These are phyloP conservation scores for Conticribra weissflogii DNA, from an alignment of 108 stramenopile genomes.

Conservation along the genomic window DNA sequence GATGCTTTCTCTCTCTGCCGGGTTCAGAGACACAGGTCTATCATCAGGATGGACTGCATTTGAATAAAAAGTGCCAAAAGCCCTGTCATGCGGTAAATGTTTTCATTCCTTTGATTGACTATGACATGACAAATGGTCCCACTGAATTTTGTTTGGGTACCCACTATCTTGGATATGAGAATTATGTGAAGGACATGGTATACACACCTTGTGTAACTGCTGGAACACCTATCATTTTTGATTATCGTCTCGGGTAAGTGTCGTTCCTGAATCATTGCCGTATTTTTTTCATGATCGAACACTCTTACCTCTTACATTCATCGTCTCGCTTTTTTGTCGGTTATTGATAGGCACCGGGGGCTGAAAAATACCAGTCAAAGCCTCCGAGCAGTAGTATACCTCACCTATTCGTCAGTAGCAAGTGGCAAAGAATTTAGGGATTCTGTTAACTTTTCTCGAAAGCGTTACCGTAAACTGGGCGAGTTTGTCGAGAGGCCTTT, in stretches of 20 bases:
- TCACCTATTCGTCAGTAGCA: constrained; percentile 76
- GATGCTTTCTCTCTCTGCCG: constrained; percentile 81
- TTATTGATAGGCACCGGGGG: constrained; percentile 61
- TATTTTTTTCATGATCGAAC: not conserved
- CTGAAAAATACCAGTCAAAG: constrained; percentile 64
- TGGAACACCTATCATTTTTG: constrained; percentile 85
- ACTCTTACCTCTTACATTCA: not conserved
- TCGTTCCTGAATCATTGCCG: not conserved
- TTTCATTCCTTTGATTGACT: constrained; percentile 87
- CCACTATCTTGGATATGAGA: constrained; percentile 83
- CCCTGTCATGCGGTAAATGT: constrained; percentile 92
- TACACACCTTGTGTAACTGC: constrained; percentile 72
- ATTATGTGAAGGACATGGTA: constrained; percentile 62
- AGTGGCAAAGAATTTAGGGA: constrained; percentile 82
- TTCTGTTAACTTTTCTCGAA: constrained; percentile 81
- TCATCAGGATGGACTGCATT: constrained; percentile 91
- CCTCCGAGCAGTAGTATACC: constrained; percentile 82
- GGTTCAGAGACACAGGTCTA: constrained; percentile 75
- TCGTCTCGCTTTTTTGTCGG: not conserved
- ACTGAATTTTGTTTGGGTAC: constrained; percentile 88
- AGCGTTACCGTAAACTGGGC: constrained; percentile 79
- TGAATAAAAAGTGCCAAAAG: constrained; percentile 70
- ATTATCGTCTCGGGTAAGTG: constrained; percentile 78
- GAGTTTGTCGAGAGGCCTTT: constrained; percentile 68
- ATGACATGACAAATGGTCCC: constrained; percentile 70